Evolutionary conservation across 2,329 filamentous ascomycete genomes (phyloP).

Genomic region (Nemania sp.): DNA sequence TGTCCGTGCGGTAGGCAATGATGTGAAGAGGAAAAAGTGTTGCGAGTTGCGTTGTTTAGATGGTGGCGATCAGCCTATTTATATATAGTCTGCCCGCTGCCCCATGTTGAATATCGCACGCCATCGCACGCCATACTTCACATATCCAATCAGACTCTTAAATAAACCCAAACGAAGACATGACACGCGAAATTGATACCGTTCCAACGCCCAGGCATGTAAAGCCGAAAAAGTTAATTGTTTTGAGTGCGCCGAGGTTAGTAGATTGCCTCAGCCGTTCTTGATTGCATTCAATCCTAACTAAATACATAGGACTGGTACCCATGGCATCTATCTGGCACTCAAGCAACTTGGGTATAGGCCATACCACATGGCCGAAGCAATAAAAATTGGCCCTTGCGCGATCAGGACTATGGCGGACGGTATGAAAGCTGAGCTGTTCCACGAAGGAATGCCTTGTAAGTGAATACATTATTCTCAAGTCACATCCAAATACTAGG

Average conservation of each 20-base stretch:
- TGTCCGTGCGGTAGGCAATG: not conserved
- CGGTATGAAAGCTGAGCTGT: slow-evolving; percentile 48
- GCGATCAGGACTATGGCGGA: slow-evolving; percentile 48
- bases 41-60: not conserved
- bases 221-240: slow-evolving; percentile 52
- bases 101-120: slow-evolving; percentile 12
- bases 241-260: slow-evolving; percentile 55
- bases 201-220: slow-evolving; percentile 50
- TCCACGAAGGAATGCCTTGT: slow-evolving; percentile 45
- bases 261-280: slow-evolving; percentile 5
- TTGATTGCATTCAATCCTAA: slow-evolving; percentile 24
- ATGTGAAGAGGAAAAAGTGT: not conserved
- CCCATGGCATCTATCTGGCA: slow-evolving; percentile 52
- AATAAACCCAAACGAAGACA: slow-evolving; percentile 33
- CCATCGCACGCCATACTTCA: slow-evolving; percentile 27
- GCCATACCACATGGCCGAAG: slow-evolving; percentile 54
- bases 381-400: slow-evolving; percentile 42
- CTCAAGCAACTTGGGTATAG: slow-evolving; percentile 53
- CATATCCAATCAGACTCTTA: slow-evolving; percentile 5
- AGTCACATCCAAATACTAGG: not conserved
- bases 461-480: slow-evolving; percentile 28
- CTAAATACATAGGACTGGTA: slow-evolving; percentile 50
- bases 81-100: slow-evolving; percentile 13
- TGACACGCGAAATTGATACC: slow-evolving; percentile 53
- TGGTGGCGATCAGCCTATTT: not conserved